Conservation (phyloP, 1,284 basidiomycete species). For the Agaricales sp. region DNA sequence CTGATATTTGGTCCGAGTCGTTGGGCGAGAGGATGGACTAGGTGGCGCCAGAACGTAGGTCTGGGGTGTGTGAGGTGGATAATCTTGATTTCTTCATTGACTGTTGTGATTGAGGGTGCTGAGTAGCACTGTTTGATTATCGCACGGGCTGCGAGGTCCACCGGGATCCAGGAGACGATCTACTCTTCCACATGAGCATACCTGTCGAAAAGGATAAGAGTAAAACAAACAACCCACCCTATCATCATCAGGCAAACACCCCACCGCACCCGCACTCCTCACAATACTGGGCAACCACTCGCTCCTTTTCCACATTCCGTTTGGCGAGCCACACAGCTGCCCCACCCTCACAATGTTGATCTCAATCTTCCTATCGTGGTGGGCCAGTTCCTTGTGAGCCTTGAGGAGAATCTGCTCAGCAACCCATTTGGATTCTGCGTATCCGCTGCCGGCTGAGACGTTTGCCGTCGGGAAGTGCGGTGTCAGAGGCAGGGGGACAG, state of each 20-base stretch:
- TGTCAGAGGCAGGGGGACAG: conserved; percentile 13
- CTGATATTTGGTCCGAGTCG: conserved; percentile 16
- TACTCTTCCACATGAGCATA: no score
- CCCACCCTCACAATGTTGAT: conserved; percentile 28
- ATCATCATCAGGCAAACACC: conserved; percentile 18
- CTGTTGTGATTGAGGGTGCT: background rate
- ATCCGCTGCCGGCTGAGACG: conserved; percentile 22
- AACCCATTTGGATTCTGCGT: conserved; percentile 30
- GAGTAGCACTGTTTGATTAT: conserved; percentile 13
- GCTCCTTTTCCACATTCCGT: conserved; percentile 30
- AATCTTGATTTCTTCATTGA: conserved; percentile 10
- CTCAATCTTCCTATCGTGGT: no score
- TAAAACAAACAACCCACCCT: conserved; percentile 16
- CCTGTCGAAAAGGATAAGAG: no score
- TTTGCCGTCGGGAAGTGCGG: conserved; percentile 16
- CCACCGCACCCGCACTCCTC: conserved; percentile 19
- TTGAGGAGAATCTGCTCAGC: conserved; percentile 21
- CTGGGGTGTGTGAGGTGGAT: conserved; percentile 21
- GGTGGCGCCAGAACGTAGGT: conserved; percentile 16
- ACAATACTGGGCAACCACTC: conserved; percentile 37
- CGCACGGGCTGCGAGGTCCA: conserved; percentile 15
- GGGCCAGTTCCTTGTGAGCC: conserved; percentile 16
- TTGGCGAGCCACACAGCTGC: conserved; percentile 28
- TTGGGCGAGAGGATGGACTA: conserved; percentile 14
- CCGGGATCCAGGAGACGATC: conserved; percentile 19